Percentiles rank a stretch among this genome's conserved stretches.
phyloP scores from a whole-genome alignment of 1,139 yeast species.

The Wickerhamomyces sp. region DNA sequence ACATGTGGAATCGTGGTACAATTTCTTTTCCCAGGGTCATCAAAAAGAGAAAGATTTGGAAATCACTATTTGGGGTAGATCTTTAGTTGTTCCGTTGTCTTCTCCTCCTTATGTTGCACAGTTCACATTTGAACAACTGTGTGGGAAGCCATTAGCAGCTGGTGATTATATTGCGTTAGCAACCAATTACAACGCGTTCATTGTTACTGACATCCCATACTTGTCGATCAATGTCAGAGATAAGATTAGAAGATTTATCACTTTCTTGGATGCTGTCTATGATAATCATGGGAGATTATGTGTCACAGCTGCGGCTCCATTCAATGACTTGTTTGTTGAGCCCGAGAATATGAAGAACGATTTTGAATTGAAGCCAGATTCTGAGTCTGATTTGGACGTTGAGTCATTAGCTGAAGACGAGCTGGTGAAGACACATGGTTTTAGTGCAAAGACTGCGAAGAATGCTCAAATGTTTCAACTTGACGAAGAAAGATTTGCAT shows the following conservation, averaged over 20 bases:
- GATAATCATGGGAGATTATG: conserved; percentile 85
- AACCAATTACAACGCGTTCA: conserved; percentile 66
- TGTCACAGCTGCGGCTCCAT: conserved; percentile 83
- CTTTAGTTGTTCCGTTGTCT: conserved; percentile 67
- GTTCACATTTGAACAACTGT: conserved; percentile 77
- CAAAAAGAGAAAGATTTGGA: conserved; percentile 35
- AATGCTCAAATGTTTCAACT: conserved; percentile 77
- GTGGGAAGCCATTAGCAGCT: conserved; percentile 88
- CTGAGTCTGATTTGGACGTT: conserved; percentile 11
- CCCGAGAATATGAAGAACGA: conserved; percentile 64
- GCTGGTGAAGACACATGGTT: conserved; percentile 65
- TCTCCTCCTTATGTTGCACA: conserved; percentile 83
- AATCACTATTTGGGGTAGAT: conserved; percentile 83
- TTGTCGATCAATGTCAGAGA: conserved; percentile 76
- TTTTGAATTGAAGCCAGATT: conserved; percentile 36
- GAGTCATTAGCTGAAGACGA: conserved; percentile 43
- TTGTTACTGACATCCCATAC: conserved; percentile 88
- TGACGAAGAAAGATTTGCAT: conserved; percentile 95
- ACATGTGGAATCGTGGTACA: conserved; percentile 79
- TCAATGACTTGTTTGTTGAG: conserved; percentile 79
- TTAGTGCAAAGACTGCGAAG: conserved; percentile 68
- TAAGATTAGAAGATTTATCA: conserved; percentile 82
- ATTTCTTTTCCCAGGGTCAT: conserved; percentile 63
- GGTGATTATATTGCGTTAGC: conserved; percentile 91
- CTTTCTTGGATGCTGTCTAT: conserved; percentile 91